Conservation (phyloP, 2,329 filamentous ascomycete genomes). For the Monosporascus cannonballus region DNA sequence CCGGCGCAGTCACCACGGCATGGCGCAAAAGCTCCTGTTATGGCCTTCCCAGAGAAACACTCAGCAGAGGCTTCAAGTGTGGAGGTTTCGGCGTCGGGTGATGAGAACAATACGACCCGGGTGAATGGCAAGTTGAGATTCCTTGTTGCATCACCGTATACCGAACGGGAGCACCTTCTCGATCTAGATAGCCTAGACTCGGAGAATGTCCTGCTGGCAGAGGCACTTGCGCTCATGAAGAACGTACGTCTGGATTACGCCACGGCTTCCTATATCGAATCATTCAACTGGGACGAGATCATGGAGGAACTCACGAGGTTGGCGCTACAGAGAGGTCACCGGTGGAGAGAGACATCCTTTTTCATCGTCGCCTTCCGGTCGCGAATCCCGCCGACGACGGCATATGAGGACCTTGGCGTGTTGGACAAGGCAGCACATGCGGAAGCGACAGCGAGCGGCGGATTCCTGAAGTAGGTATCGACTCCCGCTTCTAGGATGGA, state of each 20-base stretch:
- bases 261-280: conserved; percentile 63
- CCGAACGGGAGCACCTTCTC: conserved; percentile 62
- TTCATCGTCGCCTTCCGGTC: conserved; percentile 85
- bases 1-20: not conserved
- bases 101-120: conserved; percentile 9
- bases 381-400: conserved; percentile 59
- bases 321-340: conserved; percentile 35
- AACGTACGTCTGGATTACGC: conserved; percentile 67
- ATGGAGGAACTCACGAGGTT: conserved; percentile 53
- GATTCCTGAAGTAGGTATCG: conserved; percentile 64
- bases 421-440: conserved; percentile 75
- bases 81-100: not conserved
- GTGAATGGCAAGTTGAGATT: conserved; percentile 12
- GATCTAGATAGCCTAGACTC: conserved; percentile 61
- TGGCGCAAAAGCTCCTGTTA: not conserved
- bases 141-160: conserved; percentile 72
- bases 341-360: conserved; percentile 60
- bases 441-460: conserved; percentile 73
- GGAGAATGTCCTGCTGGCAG: conserved; percentile 63
- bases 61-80: not conserved
- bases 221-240: conserved; percentile 60
- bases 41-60: not conserved
- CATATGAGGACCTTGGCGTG: conserved; percentile 60
- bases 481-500: conserved; percentile 6
- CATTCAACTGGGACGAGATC: conserved; percentile 71